Conservation (phyloP, 345 rosid genomes). For the Gossypium rotundifolium region DNA sequence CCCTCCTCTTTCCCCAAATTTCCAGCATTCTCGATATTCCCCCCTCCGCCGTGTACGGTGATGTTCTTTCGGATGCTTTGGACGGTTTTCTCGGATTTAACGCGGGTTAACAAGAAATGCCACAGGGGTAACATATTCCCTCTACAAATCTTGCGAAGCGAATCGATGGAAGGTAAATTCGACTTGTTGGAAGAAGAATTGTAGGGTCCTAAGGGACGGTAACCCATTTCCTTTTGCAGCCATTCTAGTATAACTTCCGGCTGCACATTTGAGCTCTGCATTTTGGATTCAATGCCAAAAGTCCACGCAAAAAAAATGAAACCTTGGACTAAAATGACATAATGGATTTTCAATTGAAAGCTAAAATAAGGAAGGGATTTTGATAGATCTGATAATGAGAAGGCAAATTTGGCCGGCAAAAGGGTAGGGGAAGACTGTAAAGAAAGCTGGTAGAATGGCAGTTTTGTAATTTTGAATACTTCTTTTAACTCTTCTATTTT, state of each 20-base stretch:
- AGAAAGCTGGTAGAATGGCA: constrained; percentile 3
- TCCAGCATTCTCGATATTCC: constrained; percentile 18
- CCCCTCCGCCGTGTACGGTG: constrained; percentile 59
- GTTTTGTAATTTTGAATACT: background rate
- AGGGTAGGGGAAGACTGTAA: constrained; percentile 3
- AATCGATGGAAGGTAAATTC: constrained; percentile 58
- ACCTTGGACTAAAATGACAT: background rate
- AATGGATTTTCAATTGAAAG: background rate
- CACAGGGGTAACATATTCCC: constrained; percentile 86
- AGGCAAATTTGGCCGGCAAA: background rate
- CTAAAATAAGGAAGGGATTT: background rate
- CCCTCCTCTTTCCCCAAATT: constrained; percentile 48
- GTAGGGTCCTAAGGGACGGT: constrained; percentile 66
- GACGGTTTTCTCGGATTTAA: constrained; percentile 82
- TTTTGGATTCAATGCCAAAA: constrained; percentile 1
- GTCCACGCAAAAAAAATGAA: background rate
- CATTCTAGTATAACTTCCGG: constrained; percentile 77
- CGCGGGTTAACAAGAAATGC: constrained; percentile 58
- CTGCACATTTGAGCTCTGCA: constrained; percentile 43
- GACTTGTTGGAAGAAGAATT: constrained; percentile 45
- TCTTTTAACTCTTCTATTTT: background rate
- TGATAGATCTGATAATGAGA: constrained; percentile 16
- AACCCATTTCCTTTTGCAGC: constrained; percentile 89
- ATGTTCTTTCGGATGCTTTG: constrained; percentile 72
- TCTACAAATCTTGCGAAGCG: constrained; percentile 66